A percentile compares a stretch with the other conserved stretches of the same genome.
Conservation (phyloP, 1,284 basidiomycete genomes). For the Leccinum subfulvum region DNA sequence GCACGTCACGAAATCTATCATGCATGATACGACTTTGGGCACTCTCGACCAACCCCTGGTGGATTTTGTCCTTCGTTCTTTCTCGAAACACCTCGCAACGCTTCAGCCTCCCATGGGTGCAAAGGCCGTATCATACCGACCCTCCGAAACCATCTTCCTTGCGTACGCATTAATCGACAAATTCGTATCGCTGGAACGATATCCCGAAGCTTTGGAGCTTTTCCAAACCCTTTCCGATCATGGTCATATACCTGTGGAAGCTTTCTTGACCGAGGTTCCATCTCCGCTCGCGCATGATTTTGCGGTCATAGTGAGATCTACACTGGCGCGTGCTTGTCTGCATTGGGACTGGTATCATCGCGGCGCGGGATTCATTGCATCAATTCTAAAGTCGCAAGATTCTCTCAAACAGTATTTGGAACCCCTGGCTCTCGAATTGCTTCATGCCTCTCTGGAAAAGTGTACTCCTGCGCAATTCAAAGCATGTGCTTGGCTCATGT, state of each 20-base stretch:
- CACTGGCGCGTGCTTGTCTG: constrained; percentile 47
- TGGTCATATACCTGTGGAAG: constrained; percentile 38
- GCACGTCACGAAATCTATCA: constrained; percentile 24
- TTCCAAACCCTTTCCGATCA: constrained; percentile 42
- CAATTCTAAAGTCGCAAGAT: constrained; percentile 34
- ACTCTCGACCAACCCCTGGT: constrained; percentile 17
- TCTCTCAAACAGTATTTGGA: constrained; percentile 29
- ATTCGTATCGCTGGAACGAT: constrained; percentile 34
- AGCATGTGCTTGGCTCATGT: constrained; percentile 35
- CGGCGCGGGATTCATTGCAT: constrained; percentile 38
- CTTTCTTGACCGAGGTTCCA: constrained; percentile 35
- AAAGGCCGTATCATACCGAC: constrained; percentile 27
- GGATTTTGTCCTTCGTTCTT: constrained; percentile 22
- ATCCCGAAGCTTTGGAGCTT: constrained; percentile 39
- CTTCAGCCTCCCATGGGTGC: constrained; percentile 17
- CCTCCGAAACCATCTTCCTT: constrained; percentile 21
- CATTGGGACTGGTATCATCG: constrained; percentile 49
- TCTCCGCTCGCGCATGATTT: constrained; percentile 39
- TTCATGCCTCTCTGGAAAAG: constrained; percentile 41
- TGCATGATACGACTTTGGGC: constrained; percentile 17
- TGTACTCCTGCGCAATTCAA: constrained; percentile 30
- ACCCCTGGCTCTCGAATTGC: constrained; percentile 32
- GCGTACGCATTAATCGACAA: constrained; percentile 33
- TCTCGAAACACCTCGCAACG: constrained; percentile 22
- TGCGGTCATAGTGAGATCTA: constrained; percentile 42